Percentiles rank a stretch among this genome's conserved stretches.
Evolutionary conservation across 352 stramenopile species (phyloP).

Genomic region (Nothophytophthora sp.): DNA sequence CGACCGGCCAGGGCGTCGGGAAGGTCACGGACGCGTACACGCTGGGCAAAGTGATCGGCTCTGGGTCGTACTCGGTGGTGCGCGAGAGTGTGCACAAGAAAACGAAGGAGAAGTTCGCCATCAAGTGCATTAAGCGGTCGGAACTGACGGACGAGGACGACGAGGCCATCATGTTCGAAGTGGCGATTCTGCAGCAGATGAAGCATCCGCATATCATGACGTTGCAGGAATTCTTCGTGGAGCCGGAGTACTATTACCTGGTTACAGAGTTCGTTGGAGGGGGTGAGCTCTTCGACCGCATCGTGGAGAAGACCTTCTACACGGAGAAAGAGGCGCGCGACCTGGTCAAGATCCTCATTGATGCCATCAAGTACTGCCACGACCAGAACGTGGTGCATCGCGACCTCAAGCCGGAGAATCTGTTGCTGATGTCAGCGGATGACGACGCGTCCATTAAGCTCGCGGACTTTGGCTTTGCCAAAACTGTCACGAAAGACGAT

Average conservation of each 20-base stretch:
- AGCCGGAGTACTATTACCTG: conserved; percentile 88
- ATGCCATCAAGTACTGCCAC: conserved; percentile 88
- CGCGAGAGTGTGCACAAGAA: conserved; percentile 80
- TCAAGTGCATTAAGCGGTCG: conserved; percentile 88
- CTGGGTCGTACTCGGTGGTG: conserved; percentile 90
- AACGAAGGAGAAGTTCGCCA: conserved; percentile 82
- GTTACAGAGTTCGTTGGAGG: conserved; percentile 88
- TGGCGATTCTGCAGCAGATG: conserved; percentile 84
- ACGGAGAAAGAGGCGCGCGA: conserved; percentile 85
- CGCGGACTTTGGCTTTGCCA: conserved; percentile 93
- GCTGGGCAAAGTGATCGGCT: conserved; percentile 84
- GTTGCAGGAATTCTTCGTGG: conserved; percentile 90
- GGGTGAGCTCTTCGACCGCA: conserved; percentile 90
- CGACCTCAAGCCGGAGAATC: conserved; percentile 88
- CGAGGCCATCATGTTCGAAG: conserved; percentile 75
- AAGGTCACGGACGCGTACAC: conserved; percentile 77
- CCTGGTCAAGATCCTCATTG: conserved; percentile 79
- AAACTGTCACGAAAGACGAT: conserved; percentile 73
- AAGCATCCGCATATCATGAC: conserved; percentile 91
- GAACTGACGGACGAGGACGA: conserved; percentile 80
- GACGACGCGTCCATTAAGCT: conserved; percentile 92
- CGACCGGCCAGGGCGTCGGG: conserved; percentile 27
- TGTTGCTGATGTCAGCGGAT: conserved; percentile 78
- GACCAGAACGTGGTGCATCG: conserved; percentile 84
- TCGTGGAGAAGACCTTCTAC: conserved; percentile 89